Evolutionary conservation across 306 rosid species (phyloP).

Genomic region (Prosopis cineraria): DNA sequence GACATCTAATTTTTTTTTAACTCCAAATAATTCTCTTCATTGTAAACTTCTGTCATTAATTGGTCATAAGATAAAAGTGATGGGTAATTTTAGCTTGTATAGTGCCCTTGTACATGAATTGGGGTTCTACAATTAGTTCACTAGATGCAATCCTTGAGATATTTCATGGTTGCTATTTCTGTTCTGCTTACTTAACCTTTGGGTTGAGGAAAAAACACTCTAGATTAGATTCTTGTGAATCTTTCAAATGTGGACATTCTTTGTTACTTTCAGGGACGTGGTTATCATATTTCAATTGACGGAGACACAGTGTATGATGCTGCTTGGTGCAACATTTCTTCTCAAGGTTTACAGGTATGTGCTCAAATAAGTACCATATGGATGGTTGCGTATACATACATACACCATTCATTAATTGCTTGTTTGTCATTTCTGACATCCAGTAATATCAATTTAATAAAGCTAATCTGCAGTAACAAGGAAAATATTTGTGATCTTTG

Average conservation of each 20-base stretch:
- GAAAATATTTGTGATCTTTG: conserved; percentile 23
- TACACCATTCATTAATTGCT: conserved; percentile 16
- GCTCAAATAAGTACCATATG: background rate
- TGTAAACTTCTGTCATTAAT: background rate
- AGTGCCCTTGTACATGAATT: background rate
- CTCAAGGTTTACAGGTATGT: conserved; percentile 87
- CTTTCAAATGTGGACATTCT: conserved; percentile 27
- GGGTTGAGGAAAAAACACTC: conserved; percentile 14
- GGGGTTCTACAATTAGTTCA: background rate
- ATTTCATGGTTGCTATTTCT: background rate
- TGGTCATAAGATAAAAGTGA: background rate
- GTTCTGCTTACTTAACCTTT: background rate
- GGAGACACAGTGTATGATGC: conserved; percentile 58
- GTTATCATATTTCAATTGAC: conserved; percentile 71
- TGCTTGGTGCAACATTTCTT: conserved; percentile 82
- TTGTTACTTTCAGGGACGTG: conserved; percentile 68
- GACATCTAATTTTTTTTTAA: background rate
- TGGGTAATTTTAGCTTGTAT: background rate
- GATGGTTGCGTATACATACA: background rate
- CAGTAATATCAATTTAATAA: background rate
- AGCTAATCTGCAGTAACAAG: background rate
- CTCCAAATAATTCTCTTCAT: background rate
- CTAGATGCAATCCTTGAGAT: conserved; percentile 4
- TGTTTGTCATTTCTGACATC: conserved; percentile 16
- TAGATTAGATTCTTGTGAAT: conserved; percentile 23